These are phyloP conservation scores for Phytophthora sansomeana DNA, from an alignment of 352 stramenopile genomes.

Conservation along the genomic window DNA sequence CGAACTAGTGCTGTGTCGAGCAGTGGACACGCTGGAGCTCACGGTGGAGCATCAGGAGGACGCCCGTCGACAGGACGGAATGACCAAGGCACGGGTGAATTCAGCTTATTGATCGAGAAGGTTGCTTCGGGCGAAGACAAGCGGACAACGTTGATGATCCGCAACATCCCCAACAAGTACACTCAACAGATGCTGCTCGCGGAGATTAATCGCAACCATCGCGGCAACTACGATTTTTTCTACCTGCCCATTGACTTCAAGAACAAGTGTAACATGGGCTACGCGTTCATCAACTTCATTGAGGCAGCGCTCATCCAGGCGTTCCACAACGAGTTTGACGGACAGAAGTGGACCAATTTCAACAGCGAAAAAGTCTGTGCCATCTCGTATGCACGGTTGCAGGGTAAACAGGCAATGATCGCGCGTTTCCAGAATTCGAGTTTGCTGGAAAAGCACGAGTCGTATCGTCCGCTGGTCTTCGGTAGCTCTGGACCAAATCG, in stretches of 20 bases:
- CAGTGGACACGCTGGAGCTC: constrained; percentile 12
- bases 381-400: constrained; percentile 98
- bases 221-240: constrained; percentile 98
- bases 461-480: constrained; percentile 94
- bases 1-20: constrained; percentile 18
- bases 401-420: constrained; percentile 98
- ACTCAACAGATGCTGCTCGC: constrained; percentile 98
- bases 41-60: constrained; percentile 17
- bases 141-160: constrained; percentile 99
- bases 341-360: constrained; percentile 97
- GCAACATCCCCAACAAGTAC: constrained; percentile 99
- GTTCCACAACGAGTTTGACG: constrained; percentile 89
- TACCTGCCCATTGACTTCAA: constrained; percentile 99
- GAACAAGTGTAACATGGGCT: constrained; percentile 99
- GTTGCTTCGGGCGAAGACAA: constrained; percentile 91
- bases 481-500: constrained; percentile 75
- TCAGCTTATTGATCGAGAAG: constrained; percentile 78
- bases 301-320: constrained; percentile 77
- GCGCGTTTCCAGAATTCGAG: constrained; percentile 99
- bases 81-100: constrained; percentile 76
- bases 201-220: constrained; percentile 95
- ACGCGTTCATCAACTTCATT: constrained; percentile 99
- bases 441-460: constrained; percentile 94
- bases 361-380: constrained; percentile 99
- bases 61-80: constrained; percentile 48